Conservation (phyloP, 169 alveolate genomes). For the Ichthyophthirius multifiliis region DNA sequence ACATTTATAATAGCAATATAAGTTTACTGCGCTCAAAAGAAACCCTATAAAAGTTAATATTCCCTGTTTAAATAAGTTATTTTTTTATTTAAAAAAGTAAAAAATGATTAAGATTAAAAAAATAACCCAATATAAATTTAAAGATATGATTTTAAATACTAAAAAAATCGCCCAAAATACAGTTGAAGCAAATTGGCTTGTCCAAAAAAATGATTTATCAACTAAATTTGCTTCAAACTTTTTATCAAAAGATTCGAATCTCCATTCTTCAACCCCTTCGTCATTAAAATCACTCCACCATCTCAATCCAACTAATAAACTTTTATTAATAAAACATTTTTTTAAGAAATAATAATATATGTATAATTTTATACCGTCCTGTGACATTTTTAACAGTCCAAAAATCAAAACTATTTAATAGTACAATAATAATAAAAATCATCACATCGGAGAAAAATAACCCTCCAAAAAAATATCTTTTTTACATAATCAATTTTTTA, state of each 20-base stretch:
- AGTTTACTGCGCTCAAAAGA: constrained; percentile 12
- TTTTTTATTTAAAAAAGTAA: not conserved
- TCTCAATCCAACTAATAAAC: constrained; percentile 72
- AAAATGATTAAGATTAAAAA: not conserved
- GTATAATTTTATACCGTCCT: constrained; percentile 42
- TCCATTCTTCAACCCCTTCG: constrained; percentile 80
- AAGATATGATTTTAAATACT: constrained; percentile 7
- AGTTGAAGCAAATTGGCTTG: not conserved
- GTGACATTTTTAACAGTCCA: constrained; percentile 48
- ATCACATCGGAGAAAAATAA: not conserved
- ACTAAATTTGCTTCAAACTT: constrained; percentile 23
- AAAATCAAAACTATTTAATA: constrained; percentile 35
- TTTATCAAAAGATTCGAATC: constrained; percentile 62
- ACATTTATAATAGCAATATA: constrained; percentile 31
- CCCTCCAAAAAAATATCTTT: constrained; percentile 4
- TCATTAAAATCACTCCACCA: constrained; percentile 82
- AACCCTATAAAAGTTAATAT: constrained; percentile 18
- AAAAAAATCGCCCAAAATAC: constrained; percentile 18
- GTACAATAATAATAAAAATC: constrained; percentile 10
- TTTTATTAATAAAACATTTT: not conserved
- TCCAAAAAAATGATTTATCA: constrained; percentile 36
- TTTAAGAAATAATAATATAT: not conserved
- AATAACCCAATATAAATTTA: constrained; percentile 17
- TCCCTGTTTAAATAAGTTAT: not conserved
- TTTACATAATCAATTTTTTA: not conserved